Base-by-base conservation (phyloP, 768 basidiomycete species). In the Suillus brevipes region DNA sequence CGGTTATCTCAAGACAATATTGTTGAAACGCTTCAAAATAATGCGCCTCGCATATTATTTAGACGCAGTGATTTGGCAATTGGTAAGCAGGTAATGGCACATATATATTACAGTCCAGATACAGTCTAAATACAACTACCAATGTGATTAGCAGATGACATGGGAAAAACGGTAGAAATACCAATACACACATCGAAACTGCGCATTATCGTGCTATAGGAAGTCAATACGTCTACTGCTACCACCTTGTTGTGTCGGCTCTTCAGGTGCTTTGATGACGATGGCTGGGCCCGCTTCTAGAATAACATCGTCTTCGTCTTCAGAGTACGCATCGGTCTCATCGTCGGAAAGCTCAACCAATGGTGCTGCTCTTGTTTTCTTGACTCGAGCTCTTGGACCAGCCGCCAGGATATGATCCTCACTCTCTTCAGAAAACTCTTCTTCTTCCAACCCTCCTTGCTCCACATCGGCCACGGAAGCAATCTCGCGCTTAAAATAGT, bases 261-360 rank as follows among this genome's bases (percentile, higher is more conserved):
- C 75, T 31, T 69, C 61, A 43, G 68, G 43, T 49, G 67, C 68
- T 70, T 84, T 84, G 36, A 82, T 73, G n/a, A 82, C 72, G 47
- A 85, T 74, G n/a, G 85, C 82, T 4, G 91, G 90, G 1, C 91
- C 91, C 23, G 89, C 84, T 77, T 91, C 91, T 70, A 92, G 77
- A 70, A 92, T 89, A 28, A 92, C 76, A 68, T 92, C 90, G 23
- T 83, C 85, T 68, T 91, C 89, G 36, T 83, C 82, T 16, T 81
- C 75, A 36, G 78, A 77, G 47, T 81, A 78, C 42, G 70, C 70
- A 12, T 80, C 78, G 18, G 75, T 77, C 42, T 82, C 82, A 20
- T 67, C 74, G 65, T 77, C 79, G 31, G 74, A 72, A 61, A 82
- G 69, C 43, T 73, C 58, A 38, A 71, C 61, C 43, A 78, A 70